Base-by-base conservation (phyloP, 2,329 filamentous ascomycete genomes). In the Colletotrichum echinochloae region DNA sequence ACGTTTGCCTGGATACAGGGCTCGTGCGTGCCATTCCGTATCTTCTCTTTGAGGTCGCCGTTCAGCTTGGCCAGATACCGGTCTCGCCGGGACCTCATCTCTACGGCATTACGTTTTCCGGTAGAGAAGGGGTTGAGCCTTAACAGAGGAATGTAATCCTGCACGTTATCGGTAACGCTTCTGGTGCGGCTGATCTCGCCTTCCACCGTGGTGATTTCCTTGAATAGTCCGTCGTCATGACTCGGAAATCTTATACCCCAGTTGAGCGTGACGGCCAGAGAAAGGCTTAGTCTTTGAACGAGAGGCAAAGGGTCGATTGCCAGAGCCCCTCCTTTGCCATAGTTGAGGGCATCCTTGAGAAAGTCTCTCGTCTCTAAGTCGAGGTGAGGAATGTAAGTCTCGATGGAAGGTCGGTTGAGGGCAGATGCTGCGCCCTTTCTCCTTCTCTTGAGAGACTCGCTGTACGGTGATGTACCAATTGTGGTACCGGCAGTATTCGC, bases 381-480 rank as follows among this genome's bases (percentile, higher is more conserved):
- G 26, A 72, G 39, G 16, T 70, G 67, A 0, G 90, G 90, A 84
- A 90, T 90, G 76, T 92, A 92, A 3, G 86, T 89, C 74, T 91
- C 88, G 8, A 90, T 88, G 0, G 89, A 88, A 0, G 89, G 89
- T 6, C 87, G 84, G 77, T 92, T 92, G 54, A 92, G 81, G 0
- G 90, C 90, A 0, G 89, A 91, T 0, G 89, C 90, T 0, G 90
- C 89, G 3, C 89, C 89, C 81, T 91, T 92, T 49, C 90, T 84
- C 8, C 90, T 83, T 14, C 85, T 83, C 77, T 91, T 92, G 79
- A 88, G 91, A 20, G 87, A 90, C 62, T 91, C 90, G 73, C 91
- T 89, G 89, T 90, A 92, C 0, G 90, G 90, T 0, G 88, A 91
- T 1, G 90, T 92, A 2, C 90, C 90, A 64, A 92, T 91, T 18